These are phyloP conservation scores for Xylariales sp. DNA, from an alignment of 2,329 filamentous ascomycete genomes.

Conservation along the genomic window DNA sequence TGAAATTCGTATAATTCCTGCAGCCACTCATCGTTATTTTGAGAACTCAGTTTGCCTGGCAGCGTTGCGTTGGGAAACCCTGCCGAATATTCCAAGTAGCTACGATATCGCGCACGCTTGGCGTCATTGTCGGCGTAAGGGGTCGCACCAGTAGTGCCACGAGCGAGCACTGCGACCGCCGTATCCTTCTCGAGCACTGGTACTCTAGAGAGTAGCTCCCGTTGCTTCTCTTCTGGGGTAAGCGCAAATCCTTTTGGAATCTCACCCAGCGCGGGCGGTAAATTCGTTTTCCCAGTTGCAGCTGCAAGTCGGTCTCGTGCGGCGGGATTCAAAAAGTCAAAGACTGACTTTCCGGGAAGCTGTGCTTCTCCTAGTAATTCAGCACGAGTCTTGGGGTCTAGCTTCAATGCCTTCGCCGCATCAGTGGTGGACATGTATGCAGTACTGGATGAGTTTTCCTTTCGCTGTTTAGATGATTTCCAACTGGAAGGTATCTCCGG, in stretches of 20 bases:
- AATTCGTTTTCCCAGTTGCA: slow-evolving; percentile 68
- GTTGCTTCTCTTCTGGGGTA: slow-evolving; percentile 58
- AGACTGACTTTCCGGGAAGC: slow-evolving; percentile 89
- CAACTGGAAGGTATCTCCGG: slow-evolving; percentile 70
- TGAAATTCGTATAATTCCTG: slow-evolving; percentile 75
- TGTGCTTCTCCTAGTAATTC: slow-evolving; percentile 74
- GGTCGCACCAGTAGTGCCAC: slow-evolving; percentile 57
- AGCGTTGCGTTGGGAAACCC: slow-evolving; percentile 57
- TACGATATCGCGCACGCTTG: slow-evolving; percentile 77
- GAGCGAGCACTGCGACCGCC: slow-evolving; percentile 63
- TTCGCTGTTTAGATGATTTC: slow-evolving; percentile 56
- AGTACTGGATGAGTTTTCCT: slow-evolving; percentile 15
- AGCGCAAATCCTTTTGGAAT: slow-evolving; percentile 60
- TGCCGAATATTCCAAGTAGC: slow-evolving; percentile 74
- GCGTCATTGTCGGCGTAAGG: slow-evolving; percentile 80
- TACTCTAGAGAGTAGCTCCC: slow-evolving; percentile 53
- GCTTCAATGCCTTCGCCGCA: slow-evolving; percentile 69
- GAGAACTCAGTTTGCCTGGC: slow-evolving; percentile 27
- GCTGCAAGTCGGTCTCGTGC: slow-evolving; percentile 72
- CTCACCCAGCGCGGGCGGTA: slow-evolving; percentile 76
- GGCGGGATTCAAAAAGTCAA: slow-evolving; percentile 81
- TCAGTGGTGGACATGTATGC: slow-evolving; percentile 66
- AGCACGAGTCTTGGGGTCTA: slow-evolving; percentile 74
- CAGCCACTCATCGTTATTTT: slow-evolving; percentile 68
- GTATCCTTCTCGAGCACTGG: slow-evolving; percentile 63